Conservation (phyloP, 768 basidiomycete species). For the Leucosporidium yakuticum region DNA sequence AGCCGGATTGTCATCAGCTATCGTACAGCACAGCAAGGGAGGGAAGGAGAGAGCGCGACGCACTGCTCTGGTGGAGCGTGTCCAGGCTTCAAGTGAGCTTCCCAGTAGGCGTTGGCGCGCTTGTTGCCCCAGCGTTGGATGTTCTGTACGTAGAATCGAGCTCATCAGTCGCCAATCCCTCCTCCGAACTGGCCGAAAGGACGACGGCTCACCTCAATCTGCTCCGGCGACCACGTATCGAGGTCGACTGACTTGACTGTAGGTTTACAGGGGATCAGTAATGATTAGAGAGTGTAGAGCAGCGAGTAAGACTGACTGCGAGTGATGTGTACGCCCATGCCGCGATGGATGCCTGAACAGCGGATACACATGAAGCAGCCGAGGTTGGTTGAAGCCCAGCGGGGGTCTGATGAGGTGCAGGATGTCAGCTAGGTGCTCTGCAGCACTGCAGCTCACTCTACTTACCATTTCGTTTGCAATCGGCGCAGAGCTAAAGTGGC, state of each 20-base stretch:
- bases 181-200: too few species aligned
- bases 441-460: background rate
- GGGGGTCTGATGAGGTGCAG: slow-evolving; percentile 64
- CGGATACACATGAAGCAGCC: slow-evolving; percentile 94
- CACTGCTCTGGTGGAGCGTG: slow-evolving; percentile 93
- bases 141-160: slow-evolving; percentile 30
- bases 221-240: slow-evolving; percentile 94
- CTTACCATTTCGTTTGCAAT: slow-evolving; percentile 93
- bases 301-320: slow-evolving; percentile 46
- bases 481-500: slow-evolving; percentile 56
- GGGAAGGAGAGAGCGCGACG: slow-evolving; percentile 44
- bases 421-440: background rate
- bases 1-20: background rate
- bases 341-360: slow-evolving; percentile 93
- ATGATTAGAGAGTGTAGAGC: background rate
- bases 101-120: slow-evolving; percentile 93
- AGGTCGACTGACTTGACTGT: slow-evolving; percentile 91
- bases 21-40: background rate
- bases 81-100: slow-evolving; percentile 84
- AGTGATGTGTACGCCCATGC: slow-evolving; percentile 97
- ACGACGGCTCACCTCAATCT: slow-evolving; percentile 71
- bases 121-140: slow-evolving; percentile 93
- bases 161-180: background rate
- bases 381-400: slow-evolving; percentile 99
- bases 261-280: background rate